These are phyloP conservation scores for Coniochaeta sp. DNA, from an alignment of 2,329 filamentous ascomycete species.

Conservation along the genomic window DNA sequence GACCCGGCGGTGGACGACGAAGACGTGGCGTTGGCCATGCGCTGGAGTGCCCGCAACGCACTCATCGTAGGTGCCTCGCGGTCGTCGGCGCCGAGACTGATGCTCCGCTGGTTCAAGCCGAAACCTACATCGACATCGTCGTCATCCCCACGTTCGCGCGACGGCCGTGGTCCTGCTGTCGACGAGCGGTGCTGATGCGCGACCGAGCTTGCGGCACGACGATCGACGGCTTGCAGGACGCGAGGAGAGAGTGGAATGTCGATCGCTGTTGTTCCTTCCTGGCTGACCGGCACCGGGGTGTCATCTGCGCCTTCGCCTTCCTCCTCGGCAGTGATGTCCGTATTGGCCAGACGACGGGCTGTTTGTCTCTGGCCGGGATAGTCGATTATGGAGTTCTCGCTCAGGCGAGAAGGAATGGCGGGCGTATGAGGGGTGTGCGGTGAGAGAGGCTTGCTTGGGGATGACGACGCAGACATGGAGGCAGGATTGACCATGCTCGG, in stretches of 20 bases:
- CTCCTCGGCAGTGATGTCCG: conserved; percentile 17
- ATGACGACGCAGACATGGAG: conserved; percentile 78
- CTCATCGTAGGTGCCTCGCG: conserved; percentile 60
- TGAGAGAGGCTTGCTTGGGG: conserved; percentile 82
- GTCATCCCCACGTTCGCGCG: conserved; percentile 53
- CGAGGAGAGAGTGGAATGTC: conserved; percentile 68
- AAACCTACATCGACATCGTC: conserved; percentile 40
- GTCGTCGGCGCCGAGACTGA: conserved; percentile 60
- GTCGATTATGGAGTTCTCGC: conserved; percentile 79
- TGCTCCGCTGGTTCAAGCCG: conserved; percentile 54
- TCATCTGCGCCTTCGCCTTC: conserved; percentile 25
- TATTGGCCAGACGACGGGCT: conserved; percentile 18
- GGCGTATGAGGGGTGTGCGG: conserved; percentile 90
- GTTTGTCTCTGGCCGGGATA: conserved; percentile 35
- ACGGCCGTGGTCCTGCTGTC: conserved; percentile 42
- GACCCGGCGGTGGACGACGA: conserved; percentile 11
- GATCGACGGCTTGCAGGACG: conserved; percentile 39
- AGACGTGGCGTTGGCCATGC: conserved; percentile 23
- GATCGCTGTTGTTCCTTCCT: conserved; percentile 57
- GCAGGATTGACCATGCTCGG: conserved; percentile 64
- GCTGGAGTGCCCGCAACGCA: conserved; percentile 45
- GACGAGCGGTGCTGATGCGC: conserved; percentile 52
- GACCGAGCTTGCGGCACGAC: conserved; percentile 62
- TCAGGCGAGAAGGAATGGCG: conserved; percentile 86
- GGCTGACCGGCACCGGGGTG: conserved; percentile 24